phyloP scores from a whole-genome alignment of 176 grass and related monocot species.

The Elymus sibiricus region DNA sequence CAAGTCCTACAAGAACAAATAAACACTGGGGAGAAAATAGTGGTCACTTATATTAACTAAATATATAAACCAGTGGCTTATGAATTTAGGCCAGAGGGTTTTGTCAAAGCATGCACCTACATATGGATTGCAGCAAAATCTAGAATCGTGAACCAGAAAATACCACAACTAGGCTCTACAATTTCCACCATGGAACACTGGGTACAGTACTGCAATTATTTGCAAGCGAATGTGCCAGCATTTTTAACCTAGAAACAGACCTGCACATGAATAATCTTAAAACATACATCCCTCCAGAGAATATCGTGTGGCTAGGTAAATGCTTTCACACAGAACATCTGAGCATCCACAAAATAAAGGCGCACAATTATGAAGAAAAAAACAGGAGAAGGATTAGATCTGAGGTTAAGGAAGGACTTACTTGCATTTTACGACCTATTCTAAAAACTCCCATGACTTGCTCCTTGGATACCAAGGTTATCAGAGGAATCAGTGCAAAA shows the following conservation, averaged over 20 bases:
- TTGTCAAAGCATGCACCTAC: not conserved
- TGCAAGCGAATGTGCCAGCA: not conserved
- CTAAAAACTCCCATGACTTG: conserved; percentile 87
- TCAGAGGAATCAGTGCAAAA: conserved; percentile 87
- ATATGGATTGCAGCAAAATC: not conserved
- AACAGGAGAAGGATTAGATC: not conserved
- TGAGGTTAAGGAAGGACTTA: conserved; percentile 23
- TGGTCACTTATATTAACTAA: not conserved
- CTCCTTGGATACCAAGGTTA: conserved; percentile 92
- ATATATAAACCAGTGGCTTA: not conserved
- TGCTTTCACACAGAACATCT: not conserved
- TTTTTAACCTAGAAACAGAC: not conserved
- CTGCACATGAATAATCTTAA: not conserved
- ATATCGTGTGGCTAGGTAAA: not conserved
- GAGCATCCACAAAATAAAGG: not conserved
- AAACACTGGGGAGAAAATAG: not conserved
- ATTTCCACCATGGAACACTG: not conserved
- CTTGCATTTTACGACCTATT: conserved; percentile 73
- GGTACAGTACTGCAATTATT: not conserved
- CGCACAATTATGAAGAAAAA: not conserved
- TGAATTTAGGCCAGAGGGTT: not conserved
- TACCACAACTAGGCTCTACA: not conserved
- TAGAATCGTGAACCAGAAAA: not conserved
- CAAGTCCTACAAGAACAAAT: not conserved
- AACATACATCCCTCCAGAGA: not conserved